Evolutionary conservation across 352 stramenopile species (phyloP), one percentile per base, ranked within the genome.

Genomic region (Pythium angustatum): DNA sequence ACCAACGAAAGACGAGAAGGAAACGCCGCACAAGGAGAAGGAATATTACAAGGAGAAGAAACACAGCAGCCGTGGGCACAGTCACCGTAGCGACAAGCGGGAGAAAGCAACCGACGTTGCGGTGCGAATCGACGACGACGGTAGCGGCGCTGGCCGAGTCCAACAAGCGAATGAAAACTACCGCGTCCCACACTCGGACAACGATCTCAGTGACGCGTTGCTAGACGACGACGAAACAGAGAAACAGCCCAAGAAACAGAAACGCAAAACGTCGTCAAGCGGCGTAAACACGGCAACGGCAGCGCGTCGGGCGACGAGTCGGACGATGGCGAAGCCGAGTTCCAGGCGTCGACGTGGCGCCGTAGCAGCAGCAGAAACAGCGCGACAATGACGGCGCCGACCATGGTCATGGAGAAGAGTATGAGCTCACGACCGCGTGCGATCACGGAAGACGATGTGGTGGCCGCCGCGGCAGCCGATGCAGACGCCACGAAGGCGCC

Each of bases 361-460:
- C n/a, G n/a, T n/a, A n/a, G n/a, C n/a, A 22, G 5, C 19, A n/a
- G 44, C 26, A 47, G 33, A 22, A 45, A 27, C 41, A 14, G 26
- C 27, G 52, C 55, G n/a, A n/a, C 8, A 24, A 19, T 53, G 15
- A 22, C 14, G 10, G 50, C 48, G 30, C 44, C 83, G 5, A 82
- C 67, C 1, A 92, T 94, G 85, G 80, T 93, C 4, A 96, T 96
- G 58, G 87, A 96, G 53, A 93, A 94, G 75, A 94, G 94, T 67
- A 94, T 96, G 85, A 86, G 79, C 34, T 76, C 85, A 22, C 76
- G 85, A 30, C 72, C 85, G 38, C 77, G 77, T 22, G 73, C 85
- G 11, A 50, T 81, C 24, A 68, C 64, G 2, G 70, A 57, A 52
- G n/a, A 58, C 54, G 22, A 67, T 58, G 10, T 59, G 33, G 19